Evolutionary conservation across 495 filamentous ascomycete genomes (phyloP).

Genomic region (Aspergillus affinis): DNA sequence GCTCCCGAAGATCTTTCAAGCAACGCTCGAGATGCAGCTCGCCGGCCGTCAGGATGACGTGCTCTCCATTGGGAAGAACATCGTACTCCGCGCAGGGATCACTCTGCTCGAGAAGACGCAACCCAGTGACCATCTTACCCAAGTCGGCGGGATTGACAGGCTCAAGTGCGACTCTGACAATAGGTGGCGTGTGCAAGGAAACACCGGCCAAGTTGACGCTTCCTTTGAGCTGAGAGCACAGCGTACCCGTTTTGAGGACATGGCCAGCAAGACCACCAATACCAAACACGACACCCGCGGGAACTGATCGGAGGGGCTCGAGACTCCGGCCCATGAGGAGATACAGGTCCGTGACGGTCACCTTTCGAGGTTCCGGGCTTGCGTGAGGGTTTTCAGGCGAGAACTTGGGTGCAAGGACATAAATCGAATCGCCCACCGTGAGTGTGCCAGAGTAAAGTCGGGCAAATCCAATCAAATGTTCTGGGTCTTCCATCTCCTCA

Average conservation of each 20-base stretch:
- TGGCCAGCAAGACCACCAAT: conserved; percentile 88
- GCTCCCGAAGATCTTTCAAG: conserved; percentile 86
- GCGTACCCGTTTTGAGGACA: conserved; percentile 90
- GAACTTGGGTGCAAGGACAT: conserved; percentile 90
- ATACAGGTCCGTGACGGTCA: conserved; percentile 85
- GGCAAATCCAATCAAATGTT: conserved; percentile 93
- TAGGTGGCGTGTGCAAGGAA: conserved; percentile 74
- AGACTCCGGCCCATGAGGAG: conserved; percentile 93
- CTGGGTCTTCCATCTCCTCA: conserved; percentile 61
- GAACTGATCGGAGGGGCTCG: conserved; percentile 78
- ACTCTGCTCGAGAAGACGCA: conserved; percentile 86
- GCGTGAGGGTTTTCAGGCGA: conserved; percentile 74
- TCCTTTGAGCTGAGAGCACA: conserved; percentile 86
- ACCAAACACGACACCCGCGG: conserved; percentile 95
- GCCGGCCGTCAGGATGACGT: conserved; percentile 91
- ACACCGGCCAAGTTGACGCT: conserved; percentile 91
- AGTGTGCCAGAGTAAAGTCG: conserved; percentile 89
- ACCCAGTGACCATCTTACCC: conserved; percentile 87
- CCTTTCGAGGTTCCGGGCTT: conserved; percentile 74
- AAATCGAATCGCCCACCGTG: conserved; percentile 84
- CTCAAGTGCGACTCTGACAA: conserved; percentile 93
- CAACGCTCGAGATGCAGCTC: conserved; percentile 95
- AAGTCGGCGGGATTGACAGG: conserved; percentile 84
- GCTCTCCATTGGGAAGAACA: conserved; percentile 87
- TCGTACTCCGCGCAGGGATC: conserved; percentile 97